A percentile compares a stretch with the other conserved stretches of the same genome.
These are phyloP conservation scores for Knoxia roxburghii DNA, from an alignment of 257 asterid species.

Conservation along the genomic window DNA sequence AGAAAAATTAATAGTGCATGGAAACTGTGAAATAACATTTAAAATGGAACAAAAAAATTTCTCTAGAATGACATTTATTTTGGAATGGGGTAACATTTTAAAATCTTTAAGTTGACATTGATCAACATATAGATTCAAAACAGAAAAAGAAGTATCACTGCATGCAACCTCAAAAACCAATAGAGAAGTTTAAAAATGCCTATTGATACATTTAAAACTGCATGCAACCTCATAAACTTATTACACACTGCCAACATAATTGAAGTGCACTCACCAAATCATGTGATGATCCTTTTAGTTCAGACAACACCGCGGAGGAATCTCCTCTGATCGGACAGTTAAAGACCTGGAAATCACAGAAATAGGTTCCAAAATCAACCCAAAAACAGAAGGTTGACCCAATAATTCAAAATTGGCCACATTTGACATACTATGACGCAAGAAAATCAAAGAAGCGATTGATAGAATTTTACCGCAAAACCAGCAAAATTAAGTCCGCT, in stretches of 20 bases:
- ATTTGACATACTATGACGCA: slow-evolving; percentile 2
- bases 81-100: too few species aligned
- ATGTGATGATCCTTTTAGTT: slow-evolving; percentile 79
- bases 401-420: neutral
- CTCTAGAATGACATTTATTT: too few species aligned
- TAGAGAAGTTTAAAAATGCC: neutral
- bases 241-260: neutral
- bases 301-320: slow-evolving; percentile 79
- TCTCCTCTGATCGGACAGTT: slow-evolving; percentile 94
- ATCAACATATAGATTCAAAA: neutral
- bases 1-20: too few species aligned
- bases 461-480: slow-evolving; percentile 65
- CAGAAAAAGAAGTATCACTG: neutral
- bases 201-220: neutral
- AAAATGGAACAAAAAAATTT: too few species aligned
- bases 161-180: neutral
- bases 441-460: slow-evolving; percentile 12
- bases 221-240: neutral
- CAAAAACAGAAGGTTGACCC: neutral
- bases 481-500: slow-evolving; percentile 87
- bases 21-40: too few species aligned
- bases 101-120: too few species aligned
- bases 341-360: slow-evolving; percentile 57
- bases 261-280: slow-evolving; percentile 63
- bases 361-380: slow-evolving; percentile 16